phyloP scores from a whole-genome alignment of 108 stramenopile genomes.

The Skeletonema marinoi region DNA sequence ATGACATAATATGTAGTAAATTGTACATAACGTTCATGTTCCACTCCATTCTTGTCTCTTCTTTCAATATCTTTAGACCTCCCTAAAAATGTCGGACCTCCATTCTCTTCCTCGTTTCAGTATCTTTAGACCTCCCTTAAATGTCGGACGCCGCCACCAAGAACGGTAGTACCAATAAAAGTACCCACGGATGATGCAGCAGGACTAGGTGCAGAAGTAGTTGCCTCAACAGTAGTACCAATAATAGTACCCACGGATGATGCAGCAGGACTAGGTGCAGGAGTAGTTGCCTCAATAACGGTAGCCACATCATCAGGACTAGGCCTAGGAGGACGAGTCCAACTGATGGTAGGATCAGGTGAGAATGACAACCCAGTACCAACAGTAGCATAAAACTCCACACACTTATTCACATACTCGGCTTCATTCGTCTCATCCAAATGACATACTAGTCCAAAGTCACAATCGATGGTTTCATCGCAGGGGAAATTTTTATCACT shows the following conservation, averaged over 20 bases:
- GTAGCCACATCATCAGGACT: not conserved
- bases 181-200: too few relatives aligned
- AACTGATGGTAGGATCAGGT: not conserved
- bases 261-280: not conserved
- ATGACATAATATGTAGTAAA: too few relatives aligned
- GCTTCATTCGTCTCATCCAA: not conserved
- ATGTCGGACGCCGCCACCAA: too few relatives aligned
- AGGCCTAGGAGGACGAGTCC: not conserved
- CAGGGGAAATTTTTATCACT: not conserved
- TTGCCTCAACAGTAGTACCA: not conserved
- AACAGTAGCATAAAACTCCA: not conserved
- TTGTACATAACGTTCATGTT: too few relatives aligned
- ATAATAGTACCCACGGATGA: too few relatives aligned
- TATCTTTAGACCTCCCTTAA: too few relatives aligned
- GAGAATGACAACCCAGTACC: not conserved
- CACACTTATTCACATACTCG: not conserved
- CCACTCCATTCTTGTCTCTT: too few relatives aligned
- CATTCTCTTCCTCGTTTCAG: too few relatives aligned
- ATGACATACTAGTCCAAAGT: not conserved
- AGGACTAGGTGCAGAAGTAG: too few relatives aligned
- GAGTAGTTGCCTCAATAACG: not conserved
- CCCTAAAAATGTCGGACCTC: too few relatives aligned
- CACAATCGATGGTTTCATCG: not conserved
- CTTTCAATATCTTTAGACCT: too few relatives aligned
- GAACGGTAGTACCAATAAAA: too few relatives aligned